Conservation (phyloP, 306 rosid genomes). For the Prunus salicina region DNA sequence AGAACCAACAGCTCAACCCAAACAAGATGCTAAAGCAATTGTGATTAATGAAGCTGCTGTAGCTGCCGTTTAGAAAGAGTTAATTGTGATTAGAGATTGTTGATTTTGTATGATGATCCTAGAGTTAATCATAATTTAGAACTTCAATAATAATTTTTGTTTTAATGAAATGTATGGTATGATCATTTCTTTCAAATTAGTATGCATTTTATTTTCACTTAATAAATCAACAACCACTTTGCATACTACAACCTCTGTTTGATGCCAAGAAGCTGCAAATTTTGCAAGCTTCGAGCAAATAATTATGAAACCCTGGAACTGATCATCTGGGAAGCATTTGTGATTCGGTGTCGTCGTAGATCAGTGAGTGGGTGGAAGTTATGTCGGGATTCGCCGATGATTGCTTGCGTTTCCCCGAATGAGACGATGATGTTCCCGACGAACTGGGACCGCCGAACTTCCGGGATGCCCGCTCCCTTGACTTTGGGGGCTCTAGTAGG, state of each 20-base stretch:
- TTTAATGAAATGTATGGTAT: background rate
- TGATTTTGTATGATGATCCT: background rate
- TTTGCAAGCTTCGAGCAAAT: background rate
- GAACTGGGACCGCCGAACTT: constrained; percentile 11
- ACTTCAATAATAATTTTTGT: background rate
- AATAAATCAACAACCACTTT: background rate
- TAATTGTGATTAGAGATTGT: background rate
- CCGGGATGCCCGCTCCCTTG: constrained; percentile 31
- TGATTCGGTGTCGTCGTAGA: constrained; percentile 35
- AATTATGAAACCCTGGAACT: background rate
- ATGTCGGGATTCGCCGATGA: constrained; percentile 19
- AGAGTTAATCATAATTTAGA: background rate
- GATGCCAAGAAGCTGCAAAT: background rate
- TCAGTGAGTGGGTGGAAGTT: constrained; percentile 25
- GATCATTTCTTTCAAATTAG: too few relatives aligned
- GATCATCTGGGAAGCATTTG: constrained; percentile 70
- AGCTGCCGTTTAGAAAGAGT: constrained; percentile 27
- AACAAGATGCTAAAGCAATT: constrained; percentile 32
- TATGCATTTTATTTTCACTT: too few relatives aligned
- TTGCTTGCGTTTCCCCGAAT: constrained; percentile 25
- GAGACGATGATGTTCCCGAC: constrained; percentile 50
- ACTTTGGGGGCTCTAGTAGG: constrained; percentile 59
- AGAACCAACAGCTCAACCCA: constrained; percentile 34
- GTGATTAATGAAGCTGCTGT: constrained; percentile 23
- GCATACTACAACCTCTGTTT: background rate